Evolutionary conservation across 192 early-diverging fungal species (phyloP), one percentile per base, ranked within the genome.

Genomic region (Glomus cerebriforme): DNA sequence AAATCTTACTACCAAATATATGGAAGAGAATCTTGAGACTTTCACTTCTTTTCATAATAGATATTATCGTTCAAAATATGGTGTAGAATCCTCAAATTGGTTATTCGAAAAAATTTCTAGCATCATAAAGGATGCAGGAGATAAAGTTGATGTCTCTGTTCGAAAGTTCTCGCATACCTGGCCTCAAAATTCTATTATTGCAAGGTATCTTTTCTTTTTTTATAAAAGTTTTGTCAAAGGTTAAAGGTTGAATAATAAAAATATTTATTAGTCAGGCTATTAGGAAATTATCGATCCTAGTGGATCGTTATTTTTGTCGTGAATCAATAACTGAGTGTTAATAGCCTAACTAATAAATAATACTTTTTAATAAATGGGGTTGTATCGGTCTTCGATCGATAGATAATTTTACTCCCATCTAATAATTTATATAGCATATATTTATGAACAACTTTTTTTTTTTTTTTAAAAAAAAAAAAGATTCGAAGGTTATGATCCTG

Each of bases 21-120:
- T 97, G 87, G 84, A 91, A 60, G 77, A 87, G 24, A 91, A 91
- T 58, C 82, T 99, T 79, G 89, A 83, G 54, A 86, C 84, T 15
- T 95, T 98, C 78, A 95, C 95, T 5, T 85, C 81, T 27, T 97
- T 99, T 90, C 84, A 89, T 58, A 99, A 91, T 76, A 91, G 97
- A 19, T 98, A 98, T 85, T 99, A 95, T 87, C 93, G 93, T 77
- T 90, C 91, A 59, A 75, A 89, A 63, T 86, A 86, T 59, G 93
- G 93, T 3, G 85, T 82, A 34, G 75, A 91, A 73, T 93, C 93
- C 24, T 90, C 89, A 31, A 74, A 88, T 69, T 95, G 92, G 92
- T 88, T 95, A 69, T 85, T 87, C 77, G 75, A 82, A 15, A 87
- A 92, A 70, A 82, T 95, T 13, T 67, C 83, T 58, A 75, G 79